These are phyloP conservation scores for Phylloporus arenicola DNA, from an alignment of 768 basidiomycete genomes.

Conservation along the genomic window DNA sequence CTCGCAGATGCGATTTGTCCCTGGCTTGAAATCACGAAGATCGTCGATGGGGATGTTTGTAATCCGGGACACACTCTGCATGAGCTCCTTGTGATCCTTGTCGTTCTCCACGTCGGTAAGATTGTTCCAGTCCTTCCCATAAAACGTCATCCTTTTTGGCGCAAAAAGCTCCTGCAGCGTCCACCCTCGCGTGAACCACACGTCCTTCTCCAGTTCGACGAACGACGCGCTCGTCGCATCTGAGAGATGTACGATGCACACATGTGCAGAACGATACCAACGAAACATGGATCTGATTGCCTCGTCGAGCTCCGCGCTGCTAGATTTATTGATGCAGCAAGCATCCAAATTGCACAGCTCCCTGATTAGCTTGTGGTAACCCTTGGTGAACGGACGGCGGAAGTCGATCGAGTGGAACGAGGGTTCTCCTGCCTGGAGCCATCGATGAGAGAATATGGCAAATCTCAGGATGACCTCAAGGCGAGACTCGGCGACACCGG, in stretches of 20 bases:
- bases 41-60: constrained; percentile 9
- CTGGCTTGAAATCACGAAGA: constrained; percentile 9
- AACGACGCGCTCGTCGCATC: not conserved
- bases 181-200: constrained; percentile 14
- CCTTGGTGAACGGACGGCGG: constrained; percentile 3
- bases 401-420: constrained; percentile 1
- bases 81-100: constrained; percentile 2
- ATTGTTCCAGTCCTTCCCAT: constrained; percentile 6
- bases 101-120: constrained; percentile 4
- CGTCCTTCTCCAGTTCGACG: not conserved
- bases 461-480: constrained; percentile 6
- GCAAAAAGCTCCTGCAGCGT: constrained; percentile 14
- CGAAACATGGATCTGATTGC: constrained; percentile 17
- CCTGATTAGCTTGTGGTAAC: constrained; percentile 8
- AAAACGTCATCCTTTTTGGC: constrained; percentile 7
- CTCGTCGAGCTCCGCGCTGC: constrained; percentile 15
- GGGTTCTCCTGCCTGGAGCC: constrained; percentile 9
- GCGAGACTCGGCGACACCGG: not conserved
- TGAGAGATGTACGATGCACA: constrained; percentile 15
- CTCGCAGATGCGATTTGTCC: constrained; percentile 9
- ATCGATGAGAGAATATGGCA: constrained; percentile 16
- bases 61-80: constrained; percentile 2
- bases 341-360: constrained; percentile 8
- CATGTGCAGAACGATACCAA: constrained; percentile 10
- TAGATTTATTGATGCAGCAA: constrained; percentile 13